Evolutionary conservation across 352 stramenopile genomes (phyloP), one percentile per base, ranked within the genome.

Genomic region (Phytophthora idaei): DNA sequence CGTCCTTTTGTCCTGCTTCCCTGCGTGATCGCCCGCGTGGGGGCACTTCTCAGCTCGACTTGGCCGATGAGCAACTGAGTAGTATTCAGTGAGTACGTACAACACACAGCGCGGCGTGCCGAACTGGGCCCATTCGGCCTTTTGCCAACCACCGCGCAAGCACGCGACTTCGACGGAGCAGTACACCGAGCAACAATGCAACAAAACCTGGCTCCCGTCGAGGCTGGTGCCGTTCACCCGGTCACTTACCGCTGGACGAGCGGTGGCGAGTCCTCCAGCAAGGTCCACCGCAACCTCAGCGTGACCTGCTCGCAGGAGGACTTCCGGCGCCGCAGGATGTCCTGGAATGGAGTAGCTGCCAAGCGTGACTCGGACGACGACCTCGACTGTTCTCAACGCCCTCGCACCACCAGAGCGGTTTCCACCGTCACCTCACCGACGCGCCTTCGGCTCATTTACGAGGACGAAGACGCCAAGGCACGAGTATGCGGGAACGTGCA

Each of bases 401-500:
- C 61, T 28, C 60, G 41, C 6, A 69, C 70, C 1, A 64, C 51
- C 10, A 27, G 48, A 64, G 39, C 59, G 5, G 27, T 27, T 7
- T 39, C 41, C 5, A 14, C 31, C 0, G 55, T 58, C 4, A 52
- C 49, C 3, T 78, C 71, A 2, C 66, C 71, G 0, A 73, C 67
- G 6, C 73, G 73, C 25, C 51, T 83, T 34, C 67, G 67, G n/a
- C 62, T 81, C 51, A 68, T 74, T 25, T 81, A 78, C 52, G 62
- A 78, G 41, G 70, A 81, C 39, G 73, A 81, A 67, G 71, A 65
- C 37, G 53, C 67, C 21, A 77, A 77, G 47, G 61, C 65, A 10
- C 73, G 73, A 2, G 69, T 81, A 6, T 81, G 73, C 49, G 57
- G 69, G 3, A 81, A 81, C 39, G 73, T 70, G 31, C 62, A 77